Conservation (phyloP, 1,139 yeast genomes). For the Torulaspora globosa region DNA sequence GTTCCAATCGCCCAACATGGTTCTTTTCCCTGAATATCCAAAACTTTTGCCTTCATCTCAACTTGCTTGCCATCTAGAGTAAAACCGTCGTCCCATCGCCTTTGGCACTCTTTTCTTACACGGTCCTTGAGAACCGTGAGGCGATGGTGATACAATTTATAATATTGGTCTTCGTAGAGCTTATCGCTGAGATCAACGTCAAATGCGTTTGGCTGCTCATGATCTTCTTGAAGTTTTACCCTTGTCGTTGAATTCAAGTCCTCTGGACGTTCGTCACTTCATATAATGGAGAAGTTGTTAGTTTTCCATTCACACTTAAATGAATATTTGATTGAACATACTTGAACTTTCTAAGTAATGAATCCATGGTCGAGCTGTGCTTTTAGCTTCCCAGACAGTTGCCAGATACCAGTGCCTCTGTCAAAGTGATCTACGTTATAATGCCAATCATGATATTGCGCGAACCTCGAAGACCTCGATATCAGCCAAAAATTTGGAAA, state of each 20-base stretch:
- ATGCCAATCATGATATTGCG: neutral
- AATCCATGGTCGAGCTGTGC: constrained; percentile 10
- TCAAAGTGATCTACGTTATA: neutral
- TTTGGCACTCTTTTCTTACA: constrained; percentile 47
- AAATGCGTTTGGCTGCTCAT: constrained; percentile 26
- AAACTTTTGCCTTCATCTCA: constrained; percentile 52
- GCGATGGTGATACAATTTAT: constrained; percentile 66
- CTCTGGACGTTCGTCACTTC: constrained; percentile 12
- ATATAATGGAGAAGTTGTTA: constrained; percentile 5
- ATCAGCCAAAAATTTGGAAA: neutral
- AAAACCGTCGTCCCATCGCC: constrained; percentile 51
- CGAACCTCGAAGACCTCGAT: neutral
- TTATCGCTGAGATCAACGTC: constrained; percentile 39
- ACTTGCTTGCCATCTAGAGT: constrained; percentile 40
- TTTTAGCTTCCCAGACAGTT: neutral
- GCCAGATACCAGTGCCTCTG: neutral
- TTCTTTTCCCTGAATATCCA: constrained; percentile 67
- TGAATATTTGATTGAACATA: constrained; percentile 9
- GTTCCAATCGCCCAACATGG: constrained; percentile 93
- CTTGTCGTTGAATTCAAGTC: constrained; percentile 9
- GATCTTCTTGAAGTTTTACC: constrained; percentile 14
- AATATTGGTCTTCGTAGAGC: constrained; percentile 67
- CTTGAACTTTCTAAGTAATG: constrained; percentile 17
- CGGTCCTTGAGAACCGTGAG: constrained; percentile 52
- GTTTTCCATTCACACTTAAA: neutral